A percentile compares a stretch with the other conserved stretches of the same genome.
phyloP scores from a whole-genome alignment of 208 protist genomes.

The Acanthamoeba divionensis region DNA sequence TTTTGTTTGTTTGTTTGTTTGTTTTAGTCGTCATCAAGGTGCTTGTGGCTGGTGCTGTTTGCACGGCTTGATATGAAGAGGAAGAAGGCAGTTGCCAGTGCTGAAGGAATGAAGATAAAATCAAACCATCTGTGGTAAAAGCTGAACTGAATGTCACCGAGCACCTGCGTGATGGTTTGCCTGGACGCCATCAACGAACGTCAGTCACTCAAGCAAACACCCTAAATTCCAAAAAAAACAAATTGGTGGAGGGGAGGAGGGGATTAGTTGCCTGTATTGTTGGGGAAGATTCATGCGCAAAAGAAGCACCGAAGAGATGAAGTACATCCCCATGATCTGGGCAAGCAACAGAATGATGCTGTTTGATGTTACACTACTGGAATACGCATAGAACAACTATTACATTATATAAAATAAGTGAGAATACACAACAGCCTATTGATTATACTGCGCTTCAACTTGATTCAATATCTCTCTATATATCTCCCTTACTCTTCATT shows the following conservation, averaged over 20 bases:
- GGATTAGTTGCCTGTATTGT: slow-evolving; percentile 63
- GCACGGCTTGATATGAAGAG: slow-evolving; percentile 10
- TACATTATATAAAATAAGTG: no score
- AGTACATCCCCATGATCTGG: slow-evolving; percentile 82
- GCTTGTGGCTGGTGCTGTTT: no score
- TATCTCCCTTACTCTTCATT: no score
- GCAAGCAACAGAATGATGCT: slow-evolving; percentile 75
- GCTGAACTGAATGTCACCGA: slow-evolving; percentile 78
- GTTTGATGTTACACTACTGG: slow-evolving; percentile 72
- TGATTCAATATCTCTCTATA: no score
- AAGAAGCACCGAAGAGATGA: slow-evolving; percentile 79
- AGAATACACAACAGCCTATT: no score
- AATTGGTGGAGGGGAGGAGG: slow-evolving; percentile 40
- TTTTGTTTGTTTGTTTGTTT: no score
- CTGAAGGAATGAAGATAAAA: slow-evolving; percentile 73
- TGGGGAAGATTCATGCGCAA: slow-evolving; percentile 80
- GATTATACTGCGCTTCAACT: no score
- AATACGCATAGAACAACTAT: slow-evolving; percentile 74
- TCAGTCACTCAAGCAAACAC: background rate
- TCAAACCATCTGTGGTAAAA: slow-evolving; percentile 84
- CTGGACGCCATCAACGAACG: slow-evolving; percentile 2
- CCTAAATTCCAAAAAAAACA: background rate
- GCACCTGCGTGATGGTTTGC: slow-evolving; percentile 72
- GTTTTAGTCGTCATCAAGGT: no score
- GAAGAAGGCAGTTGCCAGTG: background rate